Base-by-base conservation (phyloP, 345 rosid species). In the Noccaea caerulescens region DNA sequence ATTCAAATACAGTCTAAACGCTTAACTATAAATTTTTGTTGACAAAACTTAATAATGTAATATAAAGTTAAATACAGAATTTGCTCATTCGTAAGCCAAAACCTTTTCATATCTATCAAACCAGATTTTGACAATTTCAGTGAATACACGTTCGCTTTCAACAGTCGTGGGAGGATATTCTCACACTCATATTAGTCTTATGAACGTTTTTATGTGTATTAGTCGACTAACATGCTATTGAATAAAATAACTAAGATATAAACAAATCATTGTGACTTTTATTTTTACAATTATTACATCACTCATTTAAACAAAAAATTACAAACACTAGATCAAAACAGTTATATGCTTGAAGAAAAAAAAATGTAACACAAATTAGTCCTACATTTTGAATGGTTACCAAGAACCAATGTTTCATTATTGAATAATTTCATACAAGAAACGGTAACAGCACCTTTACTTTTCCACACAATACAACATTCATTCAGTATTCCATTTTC, bases 131-230 rank as follows among this genome's bases (percentile, higher is more conserved):
- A 58, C 58, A 5, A 46, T 23, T 58, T 38, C 27, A 46, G 7
- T 32, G 13, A 68, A 27, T 2, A 27, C 30, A 27, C 10, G 32
- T 12, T 44, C 45, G 37, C 46, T 57, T 69, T 46, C 16, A 36
- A 69, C 66, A 47, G 10, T 49, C 73, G 57, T 47, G 54, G 46
- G 25, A 69, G 47, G 36, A 44, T 6, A 23, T 23, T 59, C 18
- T 27, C 4, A 27, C 3, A 3, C 30, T 27, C 30, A 27, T 27
- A 65, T 42, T 70, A 18, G 49, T 13, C 33, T 50, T 37, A 39
- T 13, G 55, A 58, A 47, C 39, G 3, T n/a, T 9, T 47, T 32
- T n/a, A n/a, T n/a, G 33, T 5, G 9, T 30, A 41, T n/a, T n/a
- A 7, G 20, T 32, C 10, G 10, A 45, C 47, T 46, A 69, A 8